Evolutionary conservation across 139 green algal species (phyloP).

Genomic region (Chlorella sp.): DNA sequence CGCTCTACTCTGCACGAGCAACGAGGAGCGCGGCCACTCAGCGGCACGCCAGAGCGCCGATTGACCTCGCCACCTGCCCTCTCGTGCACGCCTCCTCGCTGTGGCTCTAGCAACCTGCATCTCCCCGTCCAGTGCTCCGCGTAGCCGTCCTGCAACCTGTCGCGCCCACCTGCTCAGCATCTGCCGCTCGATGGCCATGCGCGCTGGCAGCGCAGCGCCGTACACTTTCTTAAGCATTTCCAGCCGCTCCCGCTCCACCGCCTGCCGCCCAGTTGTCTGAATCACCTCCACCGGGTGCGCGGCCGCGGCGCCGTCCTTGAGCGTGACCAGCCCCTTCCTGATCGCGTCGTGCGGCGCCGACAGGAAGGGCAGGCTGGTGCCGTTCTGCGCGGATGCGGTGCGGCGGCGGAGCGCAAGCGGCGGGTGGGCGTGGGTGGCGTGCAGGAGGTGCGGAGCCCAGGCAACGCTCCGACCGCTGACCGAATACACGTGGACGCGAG

Average conservation of each 20-base stretch:
- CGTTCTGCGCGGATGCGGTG: constrained; percentile 24
- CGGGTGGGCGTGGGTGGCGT: too few relatives aligned
- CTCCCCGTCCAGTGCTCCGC: too few relatives aligned
- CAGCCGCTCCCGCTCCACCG: constrained; percentile 28
- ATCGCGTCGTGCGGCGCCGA: constrained; percentile 64
- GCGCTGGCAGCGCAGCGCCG: constrained; percentile 69
- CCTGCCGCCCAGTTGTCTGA: constrained; percentile 36
- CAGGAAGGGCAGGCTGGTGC: constrained; percentile 59
- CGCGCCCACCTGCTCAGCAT: constrained; percentile 65
- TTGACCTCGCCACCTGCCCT: too few relatives aligned
- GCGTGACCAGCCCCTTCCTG: constrained; percentile 62
- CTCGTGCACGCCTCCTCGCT: too few relatives aligned
- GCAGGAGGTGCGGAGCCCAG: too few relatives aligned
- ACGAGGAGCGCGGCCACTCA: too few relatives aligned
- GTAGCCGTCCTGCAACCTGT: background rate
- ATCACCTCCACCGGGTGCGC: constrained; percentile 77
- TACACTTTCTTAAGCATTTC: constrained; percentile 79
- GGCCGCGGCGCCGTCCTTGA: constrained; percentile 67
- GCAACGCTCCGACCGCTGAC: too few relatives aligned
- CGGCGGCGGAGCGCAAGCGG: too few relatives aligned
- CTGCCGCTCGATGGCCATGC: constrained; percentile 77
- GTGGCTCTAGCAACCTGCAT: too few relatives aligned
- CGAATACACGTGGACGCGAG: too few relatives aligned
- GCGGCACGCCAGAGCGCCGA: too few relatives aligned
- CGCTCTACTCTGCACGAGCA: constrained; percentile 45